Evolutionary conservation across 345 rosid species (phyloP).

Genomic region (Mangifera indica): DNA sequence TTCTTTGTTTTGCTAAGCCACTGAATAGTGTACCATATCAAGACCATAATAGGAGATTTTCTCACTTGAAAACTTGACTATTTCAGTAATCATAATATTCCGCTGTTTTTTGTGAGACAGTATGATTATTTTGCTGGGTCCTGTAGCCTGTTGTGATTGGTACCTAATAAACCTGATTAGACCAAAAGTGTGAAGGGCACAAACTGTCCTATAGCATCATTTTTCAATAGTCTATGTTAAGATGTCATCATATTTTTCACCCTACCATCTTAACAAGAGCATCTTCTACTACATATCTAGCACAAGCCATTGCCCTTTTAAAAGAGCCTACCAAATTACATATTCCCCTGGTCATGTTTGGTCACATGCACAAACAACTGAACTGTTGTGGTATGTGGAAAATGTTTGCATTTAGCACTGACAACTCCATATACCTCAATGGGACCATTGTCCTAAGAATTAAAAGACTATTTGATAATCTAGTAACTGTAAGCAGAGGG

Average conservation of each 20-base stretch:
- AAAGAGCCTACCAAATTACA: conserved; percentile 45
- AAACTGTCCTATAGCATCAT: neutral
- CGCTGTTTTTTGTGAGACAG: neutral
- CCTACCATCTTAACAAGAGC: conserved; percentile 12
- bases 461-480: conserved; percentile 23
- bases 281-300: conserved; percentile 58
- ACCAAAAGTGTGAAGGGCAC: neutral
- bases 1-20: neutral
- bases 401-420: conserved; percentile 59
- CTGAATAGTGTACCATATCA: neutral
- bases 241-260: conserved; percentile 4
- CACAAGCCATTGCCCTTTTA: conserved; percentile 59
- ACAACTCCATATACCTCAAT: conserved; percentile 60
- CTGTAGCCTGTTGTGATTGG: conserved; percentile 3
- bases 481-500: conserved; percentile 12
- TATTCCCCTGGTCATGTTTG: conserved; percentile 67
- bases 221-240: conserved; percentile 7
- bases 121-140: conserved; percentile 11
- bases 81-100: neutral
- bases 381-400: conserved; percentile 40
- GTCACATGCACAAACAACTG: conserved; percentile 86
- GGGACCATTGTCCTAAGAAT: conserved; percentile 87
- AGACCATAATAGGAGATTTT: neutral
- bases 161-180: conserved; percentile 14
- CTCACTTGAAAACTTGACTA: neutral